A percentile compares a stretch with the other conserved stretches of the same genome.
phyloP scores from a whole-genome alignment of 2,329 filamentous ascomycete genomes.

The Fusarium zealandicum region DNA sequence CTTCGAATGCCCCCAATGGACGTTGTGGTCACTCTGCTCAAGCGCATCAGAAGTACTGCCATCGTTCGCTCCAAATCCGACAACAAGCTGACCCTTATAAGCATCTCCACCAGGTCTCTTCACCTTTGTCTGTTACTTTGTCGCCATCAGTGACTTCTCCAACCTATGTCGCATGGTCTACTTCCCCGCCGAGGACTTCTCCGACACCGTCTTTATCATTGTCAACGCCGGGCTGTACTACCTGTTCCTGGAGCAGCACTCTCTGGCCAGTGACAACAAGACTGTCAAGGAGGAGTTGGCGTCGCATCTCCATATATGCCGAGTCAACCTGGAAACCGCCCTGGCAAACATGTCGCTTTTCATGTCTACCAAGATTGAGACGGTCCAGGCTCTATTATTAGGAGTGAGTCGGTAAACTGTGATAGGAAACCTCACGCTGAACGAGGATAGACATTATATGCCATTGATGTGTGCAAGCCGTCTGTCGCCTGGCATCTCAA shows the following conservation, averaged over 20 bases:
- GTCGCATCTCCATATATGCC: conserved; percentile 51
- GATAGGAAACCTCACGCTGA: background rate
- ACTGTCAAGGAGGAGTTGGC: conserved; percentile 47
- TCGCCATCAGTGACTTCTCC: conserved; percentile 58
- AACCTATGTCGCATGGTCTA: conserved; percentile 59
- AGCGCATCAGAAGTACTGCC: conserved; percentile 54
- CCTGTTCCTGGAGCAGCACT: conserved; percentile 56
- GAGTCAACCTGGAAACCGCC: conserved; percentile 58
- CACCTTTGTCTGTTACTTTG: conserved; percentile 57
- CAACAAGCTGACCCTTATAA: conserved; percentile 34
- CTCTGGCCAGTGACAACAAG: conserved; percentile 44
- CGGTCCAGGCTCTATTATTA: conserved; percentile 65
- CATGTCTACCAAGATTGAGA: conserved; percentile 61
- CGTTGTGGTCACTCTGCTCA: conserved; percentile 57
- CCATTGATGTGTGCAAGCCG: conserved; percentile 67
- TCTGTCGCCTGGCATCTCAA: conserved; percentile 71
- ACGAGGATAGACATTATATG: conserved; percentile 60
- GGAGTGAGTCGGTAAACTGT: conserved; percentile 54
- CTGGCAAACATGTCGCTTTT: conserved; percentile 62
- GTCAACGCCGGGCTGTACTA: conserved; percentile 60
- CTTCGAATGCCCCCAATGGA: conserved; percentile 63
- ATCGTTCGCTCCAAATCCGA: background rate
- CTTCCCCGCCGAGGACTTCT: conserved; percentile 59
- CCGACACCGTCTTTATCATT: conserved; percentile 58
- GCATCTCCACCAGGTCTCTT: conserved; percentile 55